Evolutionary conservation across 1,284 basidiomycete species (phyloP), one percentile per base, ranked within the genome.

Genomic region (Ceratobasidium sp.): DNA sequence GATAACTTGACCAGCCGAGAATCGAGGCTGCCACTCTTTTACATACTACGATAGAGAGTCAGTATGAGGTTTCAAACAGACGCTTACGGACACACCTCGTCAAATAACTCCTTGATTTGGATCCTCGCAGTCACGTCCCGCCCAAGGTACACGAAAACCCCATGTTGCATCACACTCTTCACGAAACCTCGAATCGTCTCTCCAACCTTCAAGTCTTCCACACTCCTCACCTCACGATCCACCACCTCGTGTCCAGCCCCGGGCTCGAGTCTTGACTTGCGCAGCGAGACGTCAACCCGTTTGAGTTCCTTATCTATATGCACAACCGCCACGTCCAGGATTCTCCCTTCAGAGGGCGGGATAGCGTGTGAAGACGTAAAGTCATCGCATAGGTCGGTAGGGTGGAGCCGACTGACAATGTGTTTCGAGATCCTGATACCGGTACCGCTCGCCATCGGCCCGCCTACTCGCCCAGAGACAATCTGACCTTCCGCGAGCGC

Each of bases 51-150:
- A 40, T 81, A 78, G 68, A 59, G 46, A 4, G 15, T 23, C 33
- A 33, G 33, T 4, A 33, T 33, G 4, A 73, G 23, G n/a, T 4
- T 77, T 6, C 71, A 46, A 52, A 54, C 44, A 54, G 48, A 82
- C 20, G 64, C 7, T 20, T 68, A 40, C 77, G 52, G 12, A 81
- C 90, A 77, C 80, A 96, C 95, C 83, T 95, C 92, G 84, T 97
- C 93, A 84, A 97, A 95, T 44, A 98, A 89, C 85, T 98, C 96
- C 83, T 91, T 93, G 84, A 99, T 99, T 85, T 97, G 96, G 33
- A 99, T 93, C 28, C 97, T 91, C 73, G 94, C 97, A 82, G 96
- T 95, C 46, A 98, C 86, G 66, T 90, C 89, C 67, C 93, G 90
- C 20, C 95, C 96, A 28, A 99, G 85, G 54, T 91, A 91, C 3